Base-by-base conservation (phyloP, 1,284 basidiomycete genomes). In the Austropuccinia psidii region DNA sequence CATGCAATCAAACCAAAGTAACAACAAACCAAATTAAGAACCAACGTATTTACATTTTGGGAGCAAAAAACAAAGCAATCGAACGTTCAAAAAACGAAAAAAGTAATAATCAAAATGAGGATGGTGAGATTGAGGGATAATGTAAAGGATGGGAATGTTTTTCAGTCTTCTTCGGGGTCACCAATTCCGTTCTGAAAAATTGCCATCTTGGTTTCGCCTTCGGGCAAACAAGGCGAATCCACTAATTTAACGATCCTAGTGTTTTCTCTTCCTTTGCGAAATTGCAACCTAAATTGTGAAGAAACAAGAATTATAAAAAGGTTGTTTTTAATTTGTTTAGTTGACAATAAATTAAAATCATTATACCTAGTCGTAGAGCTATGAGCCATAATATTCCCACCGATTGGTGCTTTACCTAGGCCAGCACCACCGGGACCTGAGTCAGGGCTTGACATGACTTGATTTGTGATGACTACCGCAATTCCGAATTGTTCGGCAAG, bases 401-500 rank as follows among this genome's bases (percentile, higher is more conserved):
- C 80, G 47, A 98, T 96, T 4, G 95, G 95, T 82, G 98, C 98
- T 85, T 97, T 97, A 5, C 83, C 81, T 83, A 95, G 85, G 19
- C 88, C 88, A 78, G 93, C 95, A 60, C 90, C 90, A 9, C 89
- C 90, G 29, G 90, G 90, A n/a, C 90, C 88, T 15, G 90, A 91
- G 79, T 98, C 96, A 0, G 96, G 95, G 77, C 89, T 94, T 19
- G 96, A 97, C 84, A 99, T 97, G 75, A 99, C 96, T 82, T 99
- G 96, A 80, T 99, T 99, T 5, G 93, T 93, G 66, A 98, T 89
- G 4, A 98, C 93, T 19, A 98, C 95, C 0, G 95, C 95, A 33
- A 98, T 91, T 37, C 95, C 96, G 79, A 93, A 98, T 92, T 98
- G 96, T 79, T 98, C 95, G 4, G 95, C 96, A 54, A 99, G 83